A percentile compares a stretch with the other conserved stretches of the same genome.
phyloP scores from a whole-genome alignment of 208 protist genomes.

The Leishmania mexicana region DNA sequence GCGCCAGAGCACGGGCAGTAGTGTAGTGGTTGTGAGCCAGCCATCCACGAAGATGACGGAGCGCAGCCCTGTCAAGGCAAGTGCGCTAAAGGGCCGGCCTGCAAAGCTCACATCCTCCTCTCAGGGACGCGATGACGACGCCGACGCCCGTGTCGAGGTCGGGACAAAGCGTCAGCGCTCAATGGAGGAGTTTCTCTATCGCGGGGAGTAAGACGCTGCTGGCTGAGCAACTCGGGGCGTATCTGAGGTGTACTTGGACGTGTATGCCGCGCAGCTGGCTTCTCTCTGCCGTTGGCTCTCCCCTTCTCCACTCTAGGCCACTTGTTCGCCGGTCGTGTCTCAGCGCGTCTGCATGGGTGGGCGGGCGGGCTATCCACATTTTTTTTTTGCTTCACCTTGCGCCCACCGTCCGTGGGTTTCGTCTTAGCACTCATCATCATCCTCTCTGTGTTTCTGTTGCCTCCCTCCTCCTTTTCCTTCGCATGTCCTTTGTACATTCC shows the following conservation, averaged over 20 bases:
- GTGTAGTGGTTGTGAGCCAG: constrained; percentile 35
- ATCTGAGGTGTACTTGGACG: background rate
- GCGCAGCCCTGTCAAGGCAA: background rate
- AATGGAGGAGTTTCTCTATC: constrained; percentile 48
- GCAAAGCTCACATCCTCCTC: background rate
- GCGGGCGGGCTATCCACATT: background rate
- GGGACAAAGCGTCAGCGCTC: constrained; percentile 32
- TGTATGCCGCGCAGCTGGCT: background rate
- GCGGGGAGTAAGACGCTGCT: background rate
- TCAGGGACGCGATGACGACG: background rate
- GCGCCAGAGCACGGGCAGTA: constrained; percentile 36
- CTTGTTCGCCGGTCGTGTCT: background rate
- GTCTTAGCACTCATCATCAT: background rate
- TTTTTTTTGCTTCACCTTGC: background rate
- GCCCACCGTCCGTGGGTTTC: background rate
- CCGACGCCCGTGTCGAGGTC: background rate
- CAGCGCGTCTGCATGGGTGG: background rate
- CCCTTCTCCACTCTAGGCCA: background rate
- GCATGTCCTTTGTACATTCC: background rate
- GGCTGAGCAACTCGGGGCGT: background rate
- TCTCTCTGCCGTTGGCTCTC: background rate
- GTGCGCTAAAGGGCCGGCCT: background rate
- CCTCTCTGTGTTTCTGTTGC: constrained; percentile 12
- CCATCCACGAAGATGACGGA: constrained; percentile 5
- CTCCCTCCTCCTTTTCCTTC: background rate